These are phyloP conservation scores for Sphaerobolus stellatus DNA, from an alignment of 1,284 basidiomycete genomes.

Conservation along the genomic window DNA sequence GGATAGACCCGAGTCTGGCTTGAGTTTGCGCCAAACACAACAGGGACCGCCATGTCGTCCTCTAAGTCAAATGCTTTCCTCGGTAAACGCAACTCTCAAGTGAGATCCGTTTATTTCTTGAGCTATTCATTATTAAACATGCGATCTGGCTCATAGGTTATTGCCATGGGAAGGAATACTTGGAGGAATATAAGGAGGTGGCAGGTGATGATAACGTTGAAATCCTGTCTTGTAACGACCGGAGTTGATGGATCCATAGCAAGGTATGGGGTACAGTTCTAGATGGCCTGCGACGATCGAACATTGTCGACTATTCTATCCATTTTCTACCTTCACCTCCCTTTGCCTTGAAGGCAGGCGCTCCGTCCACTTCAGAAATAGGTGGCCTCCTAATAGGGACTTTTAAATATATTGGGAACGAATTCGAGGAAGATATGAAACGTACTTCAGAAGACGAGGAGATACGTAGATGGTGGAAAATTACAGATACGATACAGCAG, in stretches of 20 bases:
- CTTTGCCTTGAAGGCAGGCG: constrained; percentile 20
- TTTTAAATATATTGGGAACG: constrained; percentile 61
- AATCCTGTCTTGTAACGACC: neutral
- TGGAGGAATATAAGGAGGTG: constrained; percentile 1
- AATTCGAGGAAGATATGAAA: constrained; percentile 69
- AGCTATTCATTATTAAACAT: neutral
- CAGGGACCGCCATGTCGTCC: too few species aligned
- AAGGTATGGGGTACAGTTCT: constrained; percentile 73
- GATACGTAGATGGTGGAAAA: constrained; percentile 74
- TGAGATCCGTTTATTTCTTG: neutral
- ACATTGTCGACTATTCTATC: constrained; percentile 78
- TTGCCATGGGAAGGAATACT: neutral
- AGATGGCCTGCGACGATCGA: constrained; percentile 60
- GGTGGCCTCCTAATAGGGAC: constrained; percentile 60
- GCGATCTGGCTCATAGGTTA: neutral
- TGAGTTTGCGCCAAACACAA: too few species aligned
- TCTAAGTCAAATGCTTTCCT: too few species aligned
- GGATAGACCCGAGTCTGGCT: too few species aligned
- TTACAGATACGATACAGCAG: constrained; percentile 79
- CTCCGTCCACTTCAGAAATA: neutral
- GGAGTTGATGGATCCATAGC: constrained; percentile 47
- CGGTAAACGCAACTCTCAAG: neutral
- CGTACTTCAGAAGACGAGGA: constrained; percentile 61
- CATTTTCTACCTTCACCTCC: constrained; percentile 59
- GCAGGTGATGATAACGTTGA: neutral